Percentiles rank a stretch among this genome's conserved stretches.
Evolutionary conservation across 2,329 filamentous ascomycete genomes (phyloP).

Genomic region (Fusarium nurragi): DNA sequence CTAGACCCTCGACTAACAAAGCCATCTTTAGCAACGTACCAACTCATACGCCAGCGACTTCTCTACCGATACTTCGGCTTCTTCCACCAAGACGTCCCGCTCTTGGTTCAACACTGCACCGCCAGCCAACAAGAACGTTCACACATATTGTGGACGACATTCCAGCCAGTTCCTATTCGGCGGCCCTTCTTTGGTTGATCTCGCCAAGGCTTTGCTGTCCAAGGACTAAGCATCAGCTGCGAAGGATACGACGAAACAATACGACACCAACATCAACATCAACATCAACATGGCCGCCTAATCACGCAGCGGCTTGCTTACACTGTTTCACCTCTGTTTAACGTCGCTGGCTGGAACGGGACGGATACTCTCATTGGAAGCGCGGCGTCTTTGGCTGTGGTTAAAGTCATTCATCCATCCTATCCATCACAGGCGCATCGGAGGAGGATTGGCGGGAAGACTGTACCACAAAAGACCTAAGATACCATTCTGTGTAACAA

Average conservation of each 20-base stretch:
- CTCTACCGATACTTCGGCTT: slow-evolving; percentile 40
- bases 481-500: slow-evolving; percentile 31
- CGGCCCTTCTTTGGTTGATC: slow-evolving; percentile 57
- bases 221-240: slow-evolving; percentile 39
- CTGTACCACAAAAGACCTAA: slow-evolving; percentile 29
- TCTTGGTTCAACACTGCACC: slow-evolving; percentile 51
- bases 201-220: slow-evolving; percentile 55
- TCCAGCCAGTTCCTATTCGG: slow-evolving; percentile 63
- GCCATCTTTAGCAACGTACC: slow-evolving; percentile 38
- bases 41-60: slow-evolving; percentile 46
- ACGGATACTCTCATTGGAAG: slow-evolving; percentile 32
- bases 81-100: slow-evolving; percentile 48
- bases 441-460: slow-evolving; percentile 16
- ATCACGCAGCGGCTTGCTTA: slow-evolving; percentile 16
- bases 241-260: slow-evolving; percentile 9
- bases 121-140: slow-evolving; percentile 61
- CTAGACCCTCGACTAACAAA: slow-evolving; percentile 33
- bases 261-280: slow-evolving; percentile 10
- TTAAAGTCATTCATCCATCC: slow-evolving; percentile 15
- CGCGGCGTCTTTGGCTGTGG: slow-evolving; percentile 34
- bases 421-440: slow-evolving; percentile 5
- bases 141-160: slow-evolving; percentile 65
- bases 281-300: slow-evolving; percentile 9
- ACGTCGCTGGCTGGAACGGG: slow-evolving; percentile 45
- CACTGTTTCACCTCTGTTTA: slow-evolving; percentile 15